Percentiles rank a stretch among this genome's conserved stretches.
phyloP scores from a whole-genome alignment of 768 basidiomycete genomes.

The Amanita brunnescens region DNA sequence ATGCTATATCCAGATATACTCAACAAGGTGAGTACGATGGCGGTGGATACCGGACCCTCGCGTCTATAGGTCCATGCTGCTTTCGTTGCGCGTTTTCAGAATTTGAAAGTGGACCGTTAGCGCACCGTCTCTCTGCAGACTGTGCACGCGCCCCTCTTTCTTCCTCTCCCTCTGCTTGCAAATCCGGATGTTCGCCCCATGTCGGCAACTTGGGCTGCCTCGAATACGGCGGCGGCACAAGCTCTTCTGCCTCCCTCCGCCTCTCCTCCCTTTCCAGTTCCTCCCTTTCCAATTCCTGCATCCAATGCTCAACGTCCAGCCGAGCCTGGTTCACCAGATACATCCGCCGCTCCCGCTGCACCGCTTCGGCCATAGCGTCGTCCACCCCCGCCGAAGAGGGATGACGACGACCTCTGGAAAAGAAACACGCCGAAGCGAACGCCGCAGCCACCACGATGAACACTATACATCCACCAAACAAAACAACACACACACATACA shows the following conservation, averaged over 20 bases:
- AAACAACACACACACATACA: background rate
- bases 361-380: background rate
- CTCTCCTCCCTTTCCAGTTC: background rate
- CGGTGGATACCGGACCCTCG: constrained; percentile 1
- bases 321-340: background rate
- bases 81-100: background rate
- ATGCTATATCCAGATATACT: background rate
- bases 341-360: background rate
- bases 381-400: background rate
- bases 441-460: background rate
- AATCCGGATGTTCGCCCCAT: background rate
- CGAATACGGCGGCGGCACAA: constrained; percentile 1
- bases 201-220: background rate
- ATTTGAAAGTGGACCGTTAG: background rate
- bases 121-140: background rate
- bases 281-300: background rate
- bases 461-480: too few relatives aligned
- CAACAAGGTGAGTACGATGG: constrained; percentile 3
- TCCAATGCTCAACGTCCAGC: background rate
- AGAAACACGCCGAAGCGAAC: background rate
- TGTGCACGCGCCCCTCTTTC: background rate
- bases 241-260: background rate
- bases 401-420: background rate
- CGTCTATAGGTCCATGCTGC: background rate
- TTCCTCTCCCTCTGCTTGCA: background rate